Evolutionary conservation across 2,329 filamentous ascomycete species (phyloP).

Genomic region (Trichophyton verrucosum): DNA sequence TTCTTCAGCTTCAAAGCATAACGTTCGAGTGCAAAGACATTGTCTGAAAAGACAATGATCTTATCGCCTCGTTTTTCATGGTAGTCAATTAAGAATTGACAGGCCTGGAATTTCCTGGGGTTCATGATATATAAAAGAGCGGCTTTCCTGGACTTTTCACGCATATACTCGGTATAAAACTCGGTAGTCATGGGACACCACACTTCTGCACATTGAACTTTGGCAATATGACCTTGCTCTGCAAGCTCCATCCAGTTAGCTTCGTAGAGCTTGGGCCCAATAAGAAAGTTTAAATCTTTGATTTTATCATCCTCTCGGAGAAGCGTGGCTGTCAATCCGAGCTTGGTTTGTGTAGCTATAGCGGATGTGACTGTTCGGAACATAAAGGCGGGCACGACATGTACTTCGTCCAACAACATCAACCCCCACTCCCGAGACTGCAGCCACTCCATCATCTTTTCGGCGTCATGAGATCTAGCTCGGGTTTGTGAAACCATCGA

Average conservation of each 20-base stretch:
- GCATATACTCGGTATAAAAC: constrained; percentile 89
- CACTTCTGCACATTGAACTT: constrained; percentile 94
- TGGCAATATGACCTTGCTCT: constrained; percentile 90
- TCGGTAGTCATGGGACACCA: constrained; percentile 99
- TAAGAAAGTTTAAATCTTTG: constrained; percentile 89
- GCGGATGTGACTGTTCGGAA: constrained; percentile 87
- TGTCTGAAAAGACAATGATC: constrained; percentile 96
- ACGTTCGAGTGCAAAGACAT: constrained; percentile 78
- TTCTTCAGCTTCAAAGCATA: constrained; percentile 78
- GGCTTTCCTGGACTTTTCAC: constrained; percentile 53
- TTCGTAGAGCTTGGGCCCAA: constrained; percentile 93
- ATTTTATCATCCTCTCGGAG: constrained; percentile 98
- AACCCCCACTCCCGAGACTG: constrained; percentile 85
- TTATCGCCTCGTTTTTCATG: constrained; percentile 92
- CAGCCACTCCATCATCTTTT: constrained; percentile 96
- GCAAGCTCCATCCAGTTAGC: constrained; percentile 99
- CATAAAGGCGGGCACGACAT: constrained; percentile 93
- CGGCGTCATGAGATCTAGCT: constrained; percentile 77
- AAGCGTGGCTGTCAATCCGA: constrained; percentile 85
- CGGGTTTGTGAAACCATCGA: constrained; percentile 95
- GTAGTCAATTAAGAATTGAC: constrained; percentile 96
- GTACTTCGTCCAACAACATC: constrained; percentile 94
- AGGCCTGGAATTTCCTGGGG: constrained; percentile 89
- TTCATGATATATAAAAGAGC: constrained; percentile 89
- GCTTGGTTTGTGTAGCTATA: constrained; percentile 89